Percentiles rank a stretch among this genome's conserved stretches.
Evolutionary conservation across 176 grass and related monocot species (phyloP).

Genomic region (Eleusine coracana): DNA sequence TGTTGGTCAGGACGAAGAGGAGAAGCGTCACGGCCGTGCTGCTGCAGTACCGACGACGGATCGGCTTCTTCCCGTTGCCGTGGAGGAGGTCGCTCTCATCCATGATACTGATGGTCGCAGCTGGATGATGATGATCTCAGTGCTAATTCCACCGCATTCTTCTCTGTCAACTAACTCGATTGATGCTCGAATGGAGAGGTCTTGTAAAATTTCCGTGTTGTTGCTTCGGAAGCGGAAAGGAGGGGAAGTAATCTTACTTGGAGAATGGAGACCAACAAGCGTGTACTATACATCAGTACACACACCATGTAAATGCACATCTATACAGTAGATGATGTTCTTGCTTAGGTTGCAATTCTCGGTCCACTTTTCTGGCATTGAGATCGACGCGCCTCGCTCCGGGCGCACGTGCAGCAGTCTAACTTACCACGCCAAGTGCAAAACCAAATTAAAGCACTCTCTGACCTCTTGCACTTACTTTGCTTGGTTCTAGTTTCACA

Average conservation of each 20-base stretch:
- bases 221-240: background rate
- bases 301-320: background rate
- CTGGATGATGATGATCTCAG: background rate
- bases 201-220: background rate
- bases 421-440: background rate
- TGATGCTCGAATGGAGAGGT: background rate
- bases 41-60: background rate
- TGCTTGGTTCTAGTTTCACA: no score
- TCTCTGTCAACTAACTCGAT: background rate
- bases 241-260: background rate
- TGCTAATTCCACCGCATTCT: background rate
- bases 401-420: background rate
- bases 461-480: no score
- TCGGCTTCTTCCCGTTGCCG: constrained; percentile 11
- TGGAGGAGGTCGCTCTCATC: constrained; percentile 1
- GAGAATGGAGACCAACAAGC: no score
- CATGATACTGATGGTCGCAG: background rate
- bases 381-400: background rate
- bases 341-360: background rate
- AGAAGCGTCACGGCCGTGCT: constrained; percentile 30
- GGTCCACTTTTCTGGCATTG: background rate
- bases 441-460: no score
- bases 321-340: background rate
- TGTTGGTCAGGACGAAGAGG: constrained; percentile 44
- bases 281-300: background rate